A percentile compares a stretch with the other conserved stretches of the same genome.
These are phyloP conservation scores for Quercus lobata DNA, from an alignment of 331 rosid genomes.

Conservation along the genomic window DNA sequence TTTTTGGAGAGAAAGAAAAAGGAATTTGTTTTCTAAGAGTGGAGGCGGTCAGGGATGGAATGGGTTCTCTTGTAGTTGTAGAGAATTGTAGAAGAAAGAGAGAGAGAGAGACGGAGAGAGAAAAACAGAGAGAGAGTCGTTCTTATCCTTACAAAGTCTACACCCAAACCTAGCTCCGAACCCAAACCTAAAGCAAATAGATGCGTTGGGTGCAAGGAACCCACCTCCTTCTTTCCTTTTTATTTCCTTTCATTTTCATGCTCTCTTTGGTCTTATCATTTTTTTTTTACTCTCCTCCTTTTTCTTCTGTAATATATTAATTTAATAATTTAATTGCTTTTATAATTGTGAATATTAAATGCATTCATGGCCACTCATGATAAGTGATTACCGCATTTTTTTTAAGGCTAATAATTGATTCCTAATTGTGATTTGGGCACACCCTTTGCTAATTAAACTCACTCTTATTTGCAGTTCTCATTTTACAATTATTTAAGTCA, in stretches of 20 bases:
- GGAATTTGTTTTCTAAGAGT: conserved; percentile 18
- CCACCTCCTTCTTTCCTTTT: conserved; percentile 68
- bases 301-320: background rate
- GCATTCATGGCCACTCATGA: conserved; percentile 16
- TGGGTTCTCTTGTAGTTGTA: conserved; percentile 73
- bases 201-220: conserved; percentile 77
- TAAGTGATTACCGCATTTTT: conserved; percentile 20
- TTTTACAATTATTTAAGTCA: background rate
- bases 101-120: conserved; percentile 15
- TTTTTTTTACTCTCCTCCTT: conserved; percentile 1
- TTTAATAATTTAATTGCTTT: background rate
- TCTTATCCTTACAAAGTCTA: conserved; percentile 93
- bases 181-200: conserved; percentile 23
- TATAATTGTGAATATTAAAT: background rate
- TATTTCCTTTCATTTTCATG: conserved; percentile 60
- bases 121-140: conserved; percentile 34
- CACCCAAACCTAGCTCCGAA: conserved; percentile 55
- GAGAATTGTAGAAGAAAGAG: conserved; percentile 53
- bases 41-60: conserved; percentile 49
- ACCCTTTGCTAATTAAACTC: conserved; percentile 5
- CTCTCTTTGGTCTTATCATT: conserved; percentile 41
- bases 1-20: background rate
- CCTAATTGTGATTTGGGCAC: conserved; percentile 18
- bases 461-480: background rate
- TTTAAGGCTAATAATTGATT: conserved; percentile 7